A percentile compares a stretch with the other conserved stretches of the same genome.
Conservation (phyloP, 768 basidiomycete genomes). For the Hygrocybe coccinea region DNA sequence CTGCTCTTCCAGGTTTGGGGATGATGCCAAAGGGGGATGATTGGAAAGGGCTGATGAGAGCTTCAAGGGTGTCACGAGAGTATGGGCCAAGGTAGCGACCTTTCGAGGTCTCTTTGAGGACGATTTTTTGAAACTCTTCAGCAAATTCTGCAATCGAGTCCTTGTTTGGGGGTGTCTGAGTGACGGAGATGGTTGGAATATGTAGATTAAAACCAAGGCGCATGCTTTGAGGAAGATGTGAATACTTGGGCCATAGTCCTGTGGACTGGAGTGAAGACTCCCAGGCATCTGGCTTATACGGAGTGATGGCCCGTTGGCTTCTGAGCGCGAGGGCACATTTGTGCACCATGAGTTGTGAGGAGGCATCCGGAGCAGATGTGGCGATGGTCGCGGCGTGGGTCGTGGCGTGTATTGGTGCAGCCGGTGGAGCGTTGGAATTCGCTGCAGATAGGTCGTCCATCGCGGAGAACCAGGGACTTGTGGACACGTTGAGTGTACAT, state of each 20-base stretch:
- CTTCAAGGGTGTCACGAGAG: not conserved
- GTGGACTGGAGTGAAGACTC: conserved; percentile 11
- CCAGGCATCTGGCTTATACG: conserved; percentile 32
- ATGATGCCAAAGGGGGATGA: conserved; percentile 15
- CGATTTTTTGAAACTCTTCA: not conserved
- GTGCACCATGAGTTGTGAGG: conserved; percentile 33
- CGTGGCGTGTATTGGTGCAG: conserved; percentile 23
- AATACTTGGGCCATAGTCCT: conserved; percentile 23
- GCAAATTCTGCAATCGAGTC: conserved; percentile 13
- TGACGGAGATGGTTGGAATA: conserved; percentile 27
- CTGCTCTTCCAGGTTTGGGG: conserved; percentile 15
- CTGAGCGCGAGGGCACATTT: conserved; percentile 34
- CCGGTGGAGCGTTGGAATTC: conserved; percentile 30
- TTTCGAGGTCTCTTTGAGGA: not conserved
- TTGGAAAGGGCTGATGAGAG: conserved; percentile 15
- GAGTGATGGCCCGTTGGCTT: conserved; percentile 23
- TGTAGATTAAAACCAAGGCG: conserved; percentile 32
- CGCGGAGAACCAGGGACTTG: conserved; percentile 14
- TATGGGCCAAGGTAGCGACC: conserved; percentile 17
- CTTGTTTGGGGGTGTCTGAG: conserved; percentile 30
- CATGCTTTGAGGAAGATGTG: conserved; percentile 20
- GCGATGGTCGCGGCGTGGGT: conserved; percentile 16
- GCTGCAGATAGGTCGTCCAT: conserved; percentile 27
- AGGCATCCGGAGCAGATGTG: conserved; percentile 45
- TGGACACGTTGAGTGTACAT: conserved; percentile 20